Percentiles rank a stretch among this genome's conserved stretches.
Conservation (phyloP, 2,329 filamentous ascomycete genomes). For the Myriosclerotinia scirpicola region DNA sequence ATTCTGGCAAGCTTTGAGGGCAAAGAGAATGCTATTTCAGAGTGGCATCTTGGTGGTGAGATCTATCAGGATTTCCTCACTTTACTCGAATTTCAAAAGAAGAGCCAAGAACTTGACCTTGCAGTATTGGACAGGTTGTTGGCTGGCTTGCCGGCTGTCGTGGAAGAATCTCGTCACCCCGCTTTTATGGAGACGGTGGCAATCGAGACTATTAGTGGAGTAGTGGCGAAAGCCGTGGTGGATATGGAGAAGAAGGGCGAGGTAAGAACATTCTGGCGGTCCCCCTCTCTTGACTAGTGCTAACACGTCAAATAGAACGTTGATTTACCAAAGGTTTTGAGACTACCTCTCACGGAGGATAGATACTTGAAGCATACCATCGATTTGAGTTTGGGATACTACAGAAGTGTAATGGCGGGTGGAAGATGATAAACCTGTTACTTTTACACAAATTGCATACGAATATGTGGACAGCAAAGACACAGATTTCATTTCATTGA, state of each 20-base stretch:
- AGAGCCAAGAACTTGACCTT: conserved; percentile 44
- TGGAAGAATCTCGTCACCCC: conserved; percentile 36
- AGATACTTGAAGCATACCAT: conserved; percentile 68
- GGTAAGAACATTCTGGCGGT: conserved; percentile 46
- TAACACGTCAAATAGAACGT: conserved; percentile 42
- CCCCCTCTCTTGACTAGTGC: not conserved
- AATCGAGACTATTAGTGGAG: conserved; percentile 76
- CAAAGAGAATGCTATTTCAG: conserved; percentile 59
- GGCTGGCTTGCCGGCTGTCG: conserved; percentile 55
- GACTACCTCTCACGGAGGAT: conserved; percentile 70
- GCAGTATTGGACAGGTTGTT: conserved; percentile 57
- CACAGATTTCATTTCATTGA: conserved; percentile 1
- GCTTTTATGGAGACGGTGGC: conserved; percentile 66
- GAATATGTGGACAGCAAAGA: conserved; percentile 5
- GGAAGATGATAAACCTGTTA: conserved; percentile 28
- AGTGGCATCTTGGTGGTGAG: conserved; percentile 77
- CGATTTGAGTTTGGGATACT: conserved; percentile 68
- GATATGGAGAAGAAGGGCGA: conserved; percentile 55
- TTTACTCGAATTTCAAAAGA: conserved; percentile 49
- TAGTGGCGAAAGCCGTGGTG: conserved; percentile 66
- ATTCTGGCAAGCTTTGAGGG: conserved; percentile 72
- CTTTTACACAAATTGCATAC: conserved; percentile 8
- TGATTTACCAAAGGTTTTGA: conserved; percentile 51
- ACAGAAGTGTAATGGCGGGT: conserved; percentile 43
- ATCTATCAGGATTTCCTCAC: conserved; percentile 68